Conservation (phyloP, 1,284 basidiomycete genomes). For the Tilletia walkeri region DNA sequence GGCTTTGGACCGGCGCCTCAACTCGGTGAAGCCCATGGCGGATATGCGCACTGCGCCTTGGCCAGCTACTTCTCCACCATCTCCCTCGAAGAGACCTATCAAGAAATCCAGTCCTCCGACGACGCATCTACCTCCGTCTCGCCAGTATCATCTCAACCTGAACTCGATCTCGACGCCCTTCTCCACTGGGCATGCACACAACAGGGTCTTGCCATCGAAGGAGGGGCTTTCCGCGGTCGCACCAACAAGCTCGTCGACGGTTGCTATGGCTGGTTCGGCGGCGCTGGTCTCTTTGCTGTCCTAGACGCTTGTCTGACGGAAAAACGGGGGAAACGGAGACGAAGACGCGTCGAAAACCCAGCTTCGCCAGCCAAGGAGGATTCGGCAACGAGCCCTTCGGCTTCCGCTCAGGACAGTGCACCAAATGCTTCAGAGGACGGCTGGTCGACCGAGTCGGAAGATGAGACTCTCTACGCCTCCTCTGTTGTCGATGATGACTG, state of each 20-base stretch:
- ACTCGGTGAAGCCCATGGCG: slow-evolving; percentile 92
- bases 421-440: slow-evolving; percentile 12
- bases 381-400: neutral
- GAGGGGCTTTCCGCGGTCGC: slow-evolving; percentile 88
- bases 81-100: slow-evolving; percentile 57
- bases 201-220: slow-evolving; percentile 79
- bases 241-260: slow-evolving; percentile 98
- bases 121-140: neutral
- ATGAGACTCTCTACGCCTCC: neutral
- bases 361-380: neutral
- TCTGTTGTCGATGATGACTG: slow-evolving; percentile 16
- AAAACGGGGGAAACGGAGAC: slow-evolving; percentile 45
- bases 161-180: slow-evolving; percentile 66
- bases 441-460: slow-evolving; percentile 8
- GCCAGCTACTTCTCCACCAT: slow-evolving; percentile 78
- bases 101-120: slow-evolving; percentile 1
- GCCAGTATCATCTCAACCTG: neutral
- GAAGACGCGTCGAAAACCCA: slow-evolving; percentile 11
- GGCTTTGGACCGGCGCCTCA: slow-evolving; percentile 60
- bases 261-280: slow-evolving; percentile 95
- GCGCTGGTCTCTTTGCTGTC: slow-evolving; percentile 82
- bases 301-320: slow-evolving; percentile 67
- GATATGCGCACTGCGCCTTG: slow-evolving; percentile 90
- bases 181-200: slow-evolving; percentile 80
- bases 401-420: neutral